Evolutionary conservation across 345 rosid genomes (phyloP).

Genomic region (Eucalyptus dawsonii): DNA sequence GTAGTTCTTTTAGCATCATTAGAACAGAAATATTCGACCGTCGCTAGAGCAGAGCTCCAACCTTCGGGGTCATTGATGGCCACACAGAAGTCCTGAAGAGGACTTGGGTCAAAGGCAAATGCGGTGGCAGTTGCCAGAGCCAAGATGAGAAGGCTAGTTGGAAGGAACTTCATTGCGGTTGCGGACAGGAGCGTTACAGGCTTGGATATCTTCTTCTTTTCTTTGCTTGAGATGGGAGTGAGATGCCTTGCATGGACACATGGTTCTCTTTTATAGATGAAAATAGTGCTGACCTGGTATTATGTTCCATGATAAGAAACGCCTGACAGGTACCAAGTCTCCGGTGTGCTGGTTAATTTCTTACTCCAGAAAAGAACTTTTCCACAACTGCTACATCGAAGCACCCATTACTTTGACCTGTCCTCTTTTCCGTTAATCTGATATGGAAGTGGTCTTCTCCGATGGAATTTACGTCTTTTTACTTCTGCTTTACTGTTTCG

Average conservation of each 20-base stretch:
- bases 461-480: no score
- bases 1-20: no score
- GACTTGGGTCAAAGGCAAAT: not conserved
- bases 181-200: not conserved
- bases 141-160: not conserved
- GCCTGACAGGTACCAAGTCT: no score
- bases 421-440: no score
- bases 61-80: not conserved
- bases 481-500: no score
- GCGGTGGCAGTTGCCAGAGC: not conserved
- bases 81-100: conserved; percentile 19
- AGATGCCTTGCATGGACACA: not conserved
- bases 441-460: no score
- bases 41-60: not conserved
- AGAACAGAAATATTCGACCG: not conserved
- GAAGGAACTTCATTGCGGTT: not conserved
- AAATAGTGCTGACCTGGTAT: not conserved
- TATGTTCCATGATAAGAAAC: no score
- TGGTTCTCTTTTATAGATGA: not conserved
- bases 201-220: not conserved
- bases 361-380: no score
- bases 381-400: no score
- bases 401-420: no score
- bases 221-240: not conserved
- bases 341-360: no score